phyloP scores from a whole-genome alignment of 768 basidiomycete species.

The Krasilnikovozyma curviuscula region DNA sequence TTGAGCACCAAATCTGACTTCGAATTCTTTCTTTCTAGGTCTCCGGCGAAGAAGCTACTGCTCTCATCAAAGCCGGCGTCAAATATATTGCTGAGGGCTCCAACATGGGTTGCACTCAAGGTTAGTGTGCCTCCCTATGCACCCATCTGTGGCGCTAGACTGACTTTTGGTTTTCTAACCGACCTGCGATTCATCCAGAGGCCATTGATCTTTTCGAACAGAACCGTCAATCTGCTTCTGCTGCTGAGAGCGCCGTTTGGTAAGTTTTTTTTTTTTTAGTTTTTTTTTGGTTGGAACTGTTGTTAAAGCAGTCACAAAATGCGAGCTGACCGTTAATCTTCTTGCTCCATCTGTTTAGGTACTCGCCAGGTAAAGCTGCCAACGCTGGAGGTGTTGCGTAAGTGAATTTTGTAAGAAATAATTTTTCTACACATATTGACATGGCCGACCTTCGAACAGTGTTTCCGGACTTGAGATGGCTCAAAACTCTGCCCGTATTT shows the following conservation, averaged over 20 bases:
- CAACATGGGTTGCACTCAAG: slow-evolving; percentile 56
- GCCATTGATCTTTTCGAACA: slow-evolving; percentile 54
- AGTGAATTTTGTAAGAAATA: slow-evolving; percentile 32
- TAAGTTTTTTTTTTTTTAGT: too few relatives aligned
- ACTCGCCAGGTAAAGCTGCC: slow-evolving; percentile 49
- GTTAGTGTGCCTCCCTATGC: too few relatives aligned
- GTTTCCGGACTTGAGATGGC: slow-evolving; percentile 44
- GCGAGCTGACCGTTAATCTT: neutral
- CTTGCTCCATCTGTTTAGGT: slow-evolving; percentile 19
- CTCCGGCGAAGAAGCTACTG: slow-evolving; percentile 43
- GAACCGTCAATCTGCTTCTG: slow-evolving; percentile 34
- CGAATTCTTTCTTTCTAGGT: slow-evolving; percentile 13
- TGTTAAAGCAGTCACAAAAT: too few relatives aligned
- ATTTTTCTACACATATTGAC: neutral
- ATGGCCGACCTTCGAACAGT: neutral
- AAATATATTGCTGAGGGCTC: slow-evolving; percentile 56
- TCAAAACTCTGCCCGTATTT: slow-evolving; percentile 43
- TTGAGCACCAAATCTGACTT: neutral
- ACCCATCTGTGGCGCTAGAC: too few relatives aligned
- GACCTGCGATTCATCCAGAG: too few relatives aligned
- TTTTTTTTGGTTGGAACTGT: too few relatives aligned
- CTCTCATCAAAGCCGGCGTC: slow-evolving; percentile 46
- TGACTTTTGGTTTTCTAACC: too few relatives aligned
- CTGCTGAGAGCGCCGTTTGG: slow-evolving; percentile 34
- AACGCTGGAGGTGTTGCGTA: slow-evolving; percentile 52